phyloP scores from a whole-genome alignment of 352 stramenopile genomes.

The Phytophthora constricta region DNA sequence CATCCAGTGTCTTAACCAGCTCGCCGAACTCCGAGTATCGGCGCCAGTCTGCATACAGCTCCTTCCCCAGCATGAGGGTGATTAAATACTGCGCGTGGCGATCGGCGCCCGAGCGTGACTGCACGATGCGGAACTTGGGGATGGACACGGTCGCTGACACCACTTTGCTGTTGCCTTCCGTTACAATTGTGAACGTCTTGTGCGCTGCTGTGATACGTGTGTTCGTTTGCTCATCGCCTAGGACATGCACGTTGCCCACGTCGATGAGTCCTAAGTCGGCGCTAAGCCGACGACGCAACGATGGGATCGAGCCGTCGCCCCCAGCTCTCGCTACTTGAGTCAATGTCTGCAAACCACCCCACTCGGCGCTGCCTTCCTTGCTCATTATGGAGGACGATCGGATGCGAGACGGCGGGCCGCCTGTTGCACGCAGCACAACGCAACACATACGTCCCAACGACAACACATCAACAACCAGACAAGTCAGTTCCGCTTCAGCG shows the following conservation, averaged over 20 bases:
- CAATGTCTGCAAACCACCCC: conserved; percentile 91
- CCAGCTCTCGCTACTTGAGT: conserved; percentile 87
- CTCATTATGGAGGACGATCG: conserved; percentile 73
- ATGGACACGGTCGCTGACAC: conserved; percentile 84
- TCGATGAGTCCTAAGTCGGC: conserved; percentile 78
- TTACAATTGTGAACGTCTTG: conserved; percentile 85
- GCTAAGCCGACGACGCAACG: conserved; percentile 68
- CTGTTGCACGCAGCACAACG: conserved; percentile 34
- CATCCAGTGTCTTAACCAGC: conserved; percentile 79
- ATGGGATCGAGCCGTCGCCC: conserved; percentile 73
- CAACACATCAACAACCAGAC: conserved; percentile 34
- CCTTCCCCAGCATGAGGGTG: conserved; percentile 87
- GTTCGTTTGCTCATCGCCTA: conserved; percentile 87
- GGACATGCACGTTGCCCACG: conserved; percentile 67
- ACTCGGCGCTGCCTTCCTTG: conserved; percentile 85
- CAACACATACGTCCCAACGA: conserved; percentile 32
- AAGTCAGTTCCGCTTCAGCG: conserved; percentile 32
- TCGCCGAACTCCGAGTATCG: conserved; percentile 91
- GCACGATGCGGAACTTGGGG: conserved; percentile 90
- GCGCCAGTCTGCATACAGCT: conserved; percentile 87
- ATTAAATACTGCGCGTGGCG: conserved; percentile 90
- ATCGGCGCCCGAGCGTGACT: conserved; percentile 79
- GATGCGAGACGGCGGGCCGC: conserved; percentile 51
- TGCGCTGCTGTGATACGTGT: conserved; percentile 83
- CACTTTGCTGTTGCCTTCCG: conserved; percentile 82